Conservation (phyloP, 345 rosid genomes). For the Noccaea bulbosa region DNA sequence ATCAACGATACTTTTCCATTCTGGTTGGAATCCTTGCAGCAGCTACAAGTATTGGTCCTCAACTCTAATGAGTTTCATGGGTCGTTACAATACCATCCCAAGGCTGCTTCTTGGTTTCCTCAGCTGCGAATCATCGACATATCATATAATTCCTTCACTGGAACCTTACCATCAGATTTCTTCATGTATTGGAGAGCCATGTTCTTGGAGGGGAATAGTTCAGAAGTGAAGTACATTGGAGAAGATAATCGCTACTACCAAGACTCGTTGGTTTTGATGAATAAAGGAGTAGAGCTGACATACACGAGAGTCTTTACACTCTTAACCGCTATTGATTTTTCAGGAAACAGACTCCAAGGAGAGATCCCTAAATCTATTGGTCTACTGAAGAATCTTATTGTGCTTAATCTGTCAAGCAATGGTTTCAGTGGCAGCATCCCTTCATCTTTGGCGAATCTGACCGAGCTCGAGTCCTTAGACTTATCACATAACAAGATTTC, state of each 20-base stretch:
- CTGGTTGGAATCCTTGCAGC: not conserved
- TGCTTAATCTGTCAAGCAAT: not conserved
- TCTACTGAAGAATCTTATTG: not conserved
- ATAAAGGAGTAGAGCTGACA: not conserved
- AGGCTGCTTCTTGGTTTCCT: not conserved
- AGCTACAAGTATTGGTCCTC: not conserved
- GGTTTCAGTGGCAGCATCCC: not conserved
- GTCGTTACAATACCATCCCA: not conserved
- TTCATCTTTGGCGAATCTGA: constrained; percentile 4
- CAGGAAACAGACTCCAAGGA: not conserved
- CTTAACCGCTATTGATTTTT: constrained; percentile 15
- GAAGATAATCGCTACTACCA: not conserved
- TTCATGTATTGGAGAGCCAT: not conserved
- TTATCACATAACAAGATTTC: constrained; percentile 27
- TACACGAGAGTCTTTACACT: not conserved
- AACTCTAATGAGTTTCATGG: constrained; percentile 5
- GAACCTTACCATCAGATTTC: not conserved
- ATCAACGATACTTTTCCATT: not conserved
- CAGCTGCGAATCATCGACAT: constrained; percentile 1
- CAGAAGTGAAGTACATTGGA: constrained; percentile 5
- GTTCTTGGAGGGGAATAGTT: not conserved
- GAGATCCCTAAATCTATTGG: constrained; percentile 27
- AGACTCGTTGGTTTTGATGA: not conserved
- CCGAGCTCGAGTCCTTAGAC: constrained; percentile 2
- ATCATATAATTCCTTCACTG: not conserved